Conservation (phyloP, 306 rosid species). For the Citrullus mucosospermus region DNA sequence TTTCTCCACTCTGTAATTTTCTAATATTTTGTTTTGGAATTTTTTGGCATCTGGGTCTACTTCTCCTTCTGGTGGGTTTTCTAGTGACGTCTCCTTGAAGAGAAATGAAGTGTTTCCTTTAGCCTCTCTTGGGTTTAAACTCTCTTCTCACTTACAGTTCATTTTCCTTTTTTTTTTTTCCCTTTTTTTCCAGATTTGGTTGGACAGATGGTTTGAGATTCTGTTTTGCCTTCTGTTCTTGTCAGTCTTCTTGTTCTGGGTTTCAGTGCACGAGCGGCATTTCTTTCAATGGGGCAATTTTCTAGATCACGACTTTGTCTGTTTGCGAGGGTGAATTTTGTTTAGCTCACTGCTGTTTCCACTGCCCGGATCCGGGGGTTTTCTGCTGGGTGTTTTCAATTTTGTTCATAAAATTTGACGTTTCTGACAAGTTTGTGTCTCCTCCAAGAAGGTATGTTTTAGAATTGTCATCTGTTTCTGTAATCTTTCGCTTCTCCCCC, state of each 20-base stretch:
- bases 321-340: slow-evolving; percentile 14
- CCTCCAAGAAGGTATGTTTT: slow-evolving; percentile 30
- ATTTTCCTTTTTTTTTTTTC: neutral
- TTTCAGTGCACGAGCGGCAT: slow-evolving; percentile 34
- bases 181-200: slow-evolving; percentile 17
- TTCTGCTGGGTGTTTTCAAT: slow-evolving; percentile 15
- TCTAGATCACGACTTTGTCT: slow-evolving; percentile 26
- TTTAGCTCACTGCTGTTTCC: slow-evolving; percentile 26
- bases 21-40: slow-evolving; percentile 16
- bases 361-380: slow-evolving; percentile 38
- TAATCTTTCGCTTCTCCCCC: slow-evolving; percentile 3
- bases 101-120: slow-evolving; percentile 10
- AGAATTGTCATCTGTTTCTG: slow-evolving; percentile 3
- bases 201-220: slow-evolving; percentile 35
- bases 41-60: slow-evolving; percentile 12
- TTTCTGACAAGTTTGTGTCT: slow-evolving; percentile 15
- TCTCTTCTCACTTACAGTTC: neutral
- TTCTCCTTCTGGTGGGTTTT: slow-evolving; percentile 8
- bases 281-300: slow-evolving; percentile 21
- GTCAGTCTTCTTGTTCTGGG: slow-evolving; percentile 50
- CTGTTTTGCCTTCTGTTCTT: slow-evolving; percentile 34
- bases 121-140: neutral
- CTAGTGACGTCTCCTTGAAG: slow-evolving; percentile 11
- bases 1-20: slow-evolving; percentile 22
- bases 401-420: slow-evolving; percentile 16